Conservation (phyloP, 495 filamentous ascomycete genomes). For the Penicillium chermesinum region DNA sequence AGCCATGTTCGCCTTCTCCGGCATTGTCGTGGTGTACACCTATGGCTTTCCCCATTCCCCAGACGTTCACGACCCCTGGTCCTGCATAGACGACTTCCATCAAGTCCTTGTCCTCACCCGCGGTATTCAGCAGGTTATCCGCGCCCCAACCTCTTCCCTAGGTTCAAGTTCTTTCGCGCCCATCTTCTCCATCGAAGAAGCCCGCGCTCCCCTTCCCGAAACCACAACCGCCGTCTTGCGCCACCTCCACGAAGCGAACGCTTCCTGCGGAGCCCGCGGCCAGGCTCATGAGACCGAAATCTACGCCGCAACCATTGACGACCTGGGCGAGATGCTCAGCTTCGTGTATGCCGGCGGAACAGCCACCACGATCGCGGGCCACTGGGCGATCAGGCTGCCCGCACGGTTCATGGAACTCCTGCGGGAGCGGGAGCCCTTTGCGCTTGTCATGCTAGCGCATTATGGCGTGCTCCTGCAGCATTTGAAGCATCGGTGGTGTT, state of each 20-base stretch:
- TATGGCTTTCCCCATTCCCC: conserved; percentile 44
- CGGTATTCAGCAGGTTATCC: conserved; percentile 42
- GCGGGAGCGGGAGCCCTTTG: conserved; percentile 47
- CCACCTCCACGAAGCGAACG: conserved; percentile 27
- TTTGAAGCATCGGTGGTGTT: conserved; percentile 42
- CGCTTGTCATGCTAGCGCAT: conserved; percentile 46
- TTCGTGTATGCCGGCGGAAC: conserved; percentile 24
- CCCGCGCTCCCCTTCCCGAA: conserved; percentile 15
- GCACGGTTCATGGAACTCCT: conserved; percentile 47
- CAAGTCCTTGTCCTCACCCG: conserved; percentile 42
- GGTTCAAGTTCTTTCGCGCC: conserved; percentile 25
- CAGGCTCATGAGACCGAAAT: conserved; percentile 30
- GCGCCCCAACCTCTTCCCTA: conserved; percentile 23
- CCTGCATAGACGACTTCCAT: conserved; percentile 35
- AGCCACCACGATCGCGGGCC: conserved; percentile 22
- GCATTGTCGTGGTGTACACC: conserved; percentile 45
- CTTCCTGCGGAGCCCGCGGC: conserved; percentile 20
- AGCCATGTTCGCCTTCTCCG: conserved; percentile 48
- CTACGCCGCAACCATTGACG: conserved; percentile 30
- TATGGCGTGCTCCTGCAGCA: conserved; percentile 43
- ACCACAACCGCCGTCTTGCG: conserved; percentile 17
- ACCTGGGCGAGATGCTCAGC: conserved; percentile 29
- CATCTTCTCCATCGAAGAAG: conserved; percentile 27
- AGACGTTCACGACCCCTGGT: conserved; percentile 31
- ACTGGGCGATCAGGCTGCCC: conserved; percentile 49